Evolutionary conservation across 2,329 filamentous ascomycete genomes (phyloP), one percentile per base, ranked within the genome.

Genomic region (Aspergillus fumigatus): DNA sequence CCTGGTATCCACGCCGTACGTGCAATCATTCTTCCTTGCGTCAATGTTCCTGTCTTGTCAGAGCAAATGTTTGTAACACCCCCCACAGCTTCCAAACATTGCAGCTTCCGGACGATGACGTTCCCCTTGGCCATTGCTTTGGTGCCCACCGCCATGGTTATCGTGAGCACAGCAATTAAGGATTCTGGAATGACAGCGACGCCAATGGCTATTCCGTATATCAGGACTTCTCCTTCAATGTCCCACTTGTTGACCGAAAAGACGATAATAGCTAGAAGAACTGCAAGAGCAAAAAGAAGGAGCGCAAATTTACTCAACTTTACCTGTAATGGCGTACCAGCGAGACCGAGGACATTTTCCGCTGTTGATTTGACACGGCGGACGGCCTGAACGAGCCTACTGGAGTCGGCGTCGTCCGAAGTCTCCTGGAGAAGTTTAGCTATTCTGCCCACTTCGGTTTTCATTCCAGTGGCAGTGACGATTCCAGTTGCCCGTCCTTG

Each of bases 301-400:
- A 94, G 85, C 27, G 92, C 91, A 67, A 96, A 87, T 73, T 92
- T 91, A 76, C 88, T 90, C 52, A 96, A 81, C 68, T 90, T 93
- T 62, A 88, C 87, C 75, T 95, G 90, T 48, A 96, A 79, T 0
- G 92, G 92, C 1, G 92, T 96, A 51, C 91, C 91, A 25, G 78
- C 70, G 47, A 76, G 73, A 6, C 82, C 82, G 62, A 84, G 79
- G 10, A 82, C 70, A 53, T 79, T 75, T 62, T 80, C 79, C 58
- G 74, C 76, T 2, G 74, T 72, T 35, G 74, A 76, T 70, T 78
- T 76, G 4, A 75, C 75, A 26, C 76, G 71, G 26, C 70, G 71
- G 4, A 67, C 59, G 59, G 66, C 71, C 54, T 69, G 75, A 41
- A 51, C 29, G n/a, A 66, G n/a, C 25, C 52, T 26, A 17, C 61